Conservation (phyloP, 306 rosid species). For the Cucumis hystrix region DNA sequence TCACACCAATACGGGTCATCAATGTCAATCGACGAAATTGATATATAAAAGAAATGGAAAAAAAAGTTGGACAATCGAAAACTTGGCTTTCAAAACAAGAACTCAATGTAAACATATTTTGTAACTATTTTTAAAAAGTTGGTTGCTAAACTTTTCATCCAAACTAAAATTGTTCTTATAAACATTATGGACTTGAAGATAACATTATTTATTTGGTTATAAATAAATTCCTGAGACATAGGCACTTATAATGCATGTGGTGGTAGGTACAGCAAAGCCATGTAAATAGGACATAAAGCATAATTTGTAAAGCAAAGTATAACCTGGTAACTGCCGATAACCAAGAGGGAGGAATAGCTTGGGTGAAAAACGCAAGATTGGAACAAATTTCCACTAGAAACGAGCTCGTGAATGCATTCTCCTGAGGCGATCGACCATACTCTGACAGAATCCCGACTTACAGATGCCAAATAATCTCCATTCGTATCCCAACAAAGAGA, state of each 20-base stretch:
- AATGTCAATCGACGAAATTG: neutral
- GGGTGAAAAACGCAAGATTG: slow-evolving; percentile 83
- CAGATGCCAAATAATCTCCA: slow-evolving; percentile 77
- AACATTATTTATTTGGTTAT: too few species aligned
- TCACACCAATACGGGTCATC: neutral
- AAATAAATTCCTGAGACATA: neutral
- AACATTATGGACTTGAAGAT: neutral
- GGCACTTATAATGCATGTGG: neutral
- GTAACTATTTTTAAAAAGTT: neutral
- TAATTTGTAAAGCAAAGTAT: slow-evolving; percentile 7
- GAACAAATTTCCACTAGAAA: slow-evolving; percentile 57
- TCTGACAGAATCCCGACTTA: slow-evolving; percentile 68
- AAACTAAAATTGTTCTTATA: neutral
- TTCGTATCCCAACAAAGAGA: slow-evolving; percentile 69
- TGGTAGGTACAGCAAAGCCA: neutral
- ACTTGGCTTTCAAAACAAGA: neutral
- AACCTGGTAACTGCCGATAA: slow-evolving; percentile 90
- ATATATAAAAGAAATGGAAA: neutral
- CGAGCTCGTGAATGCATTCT: slow-evolving; percentile 73
- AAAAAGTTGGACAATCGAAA: neutral
- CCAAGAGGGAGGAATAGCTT: slow-evolving; percentile 70
- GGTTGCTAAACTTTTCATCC: neutral
- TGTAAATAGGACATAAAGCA: neutral
- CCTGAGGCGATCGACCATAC: slow-evolving; percentile 73
- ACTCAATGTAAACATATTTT: neutral